Conservation (phyloP, 129 eudicot genomes). For the Tagetes erecta region DNA sequence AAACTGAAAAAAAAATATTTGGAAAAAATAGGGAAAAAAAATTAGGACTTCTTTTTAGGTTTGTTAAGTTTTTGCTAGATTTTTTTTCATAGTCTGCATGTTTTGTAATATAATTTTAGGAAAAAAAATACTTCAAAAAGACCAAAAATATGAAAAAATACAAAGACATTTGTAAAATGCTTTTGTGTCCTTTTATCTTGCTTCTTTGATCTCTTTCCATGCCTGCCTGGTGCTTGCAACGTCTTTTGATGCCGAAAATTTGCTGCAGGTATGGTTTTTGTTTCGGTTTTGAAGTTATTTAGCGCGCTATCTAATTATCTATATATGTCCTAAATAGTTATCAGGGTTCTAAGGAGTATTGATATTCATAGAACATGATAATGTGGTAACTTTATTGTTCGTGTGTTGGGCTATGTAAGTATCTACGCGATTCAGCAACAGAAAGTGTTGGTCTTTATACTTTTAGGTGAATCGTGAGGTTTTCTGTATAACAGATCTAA, state of each 20-base stretch:
- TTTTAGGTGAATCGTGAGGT: background rate
- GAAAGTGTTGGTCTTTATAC: background rate
- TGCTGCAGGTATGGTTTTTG: slow-evolving; percentile 3
- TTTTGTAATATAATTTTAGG: slow-evolving; percentile 20
- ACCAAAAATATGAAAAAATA: slow-evolving; percentile 6
- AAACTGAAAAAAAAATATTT: background rate
- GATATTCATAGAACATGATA: too few relatives aligned
- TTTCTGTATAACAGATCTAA: background rate
- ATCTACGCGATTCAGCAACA: background rate
- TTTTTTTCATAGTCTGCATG: slow-evolving; percentile 9
- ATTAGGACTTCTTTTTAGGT: slow-evolving; percentile 12
- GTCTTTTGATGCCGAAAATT: background rate
- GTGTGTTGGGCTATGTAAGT: background rate
- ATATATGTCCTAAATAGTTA: background rate
- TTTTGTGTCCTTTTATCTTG: background rate
- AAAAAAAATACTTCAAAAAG: slow-evolving; percentile 1
- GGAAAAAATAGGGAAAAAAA: background rate
- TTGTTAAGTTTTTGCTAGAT: slow-evolving; percentile 9
- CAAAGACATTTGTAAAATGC: slow-evolving; percentile 10
- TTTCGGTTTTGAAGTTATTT: background rate
- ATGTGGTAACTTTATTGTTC: background rate
- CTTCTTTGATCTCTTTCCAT: background rate
- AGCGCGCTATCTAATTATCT: background rate
- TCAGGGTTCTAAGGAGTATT: background rate
- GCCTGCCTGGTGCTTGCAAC: background rate